Evolutionary conservation across 495 filamentous ascomycete genomes (phyloP).

Genomic region (Aspergillus carlsbadensis): DNA sequence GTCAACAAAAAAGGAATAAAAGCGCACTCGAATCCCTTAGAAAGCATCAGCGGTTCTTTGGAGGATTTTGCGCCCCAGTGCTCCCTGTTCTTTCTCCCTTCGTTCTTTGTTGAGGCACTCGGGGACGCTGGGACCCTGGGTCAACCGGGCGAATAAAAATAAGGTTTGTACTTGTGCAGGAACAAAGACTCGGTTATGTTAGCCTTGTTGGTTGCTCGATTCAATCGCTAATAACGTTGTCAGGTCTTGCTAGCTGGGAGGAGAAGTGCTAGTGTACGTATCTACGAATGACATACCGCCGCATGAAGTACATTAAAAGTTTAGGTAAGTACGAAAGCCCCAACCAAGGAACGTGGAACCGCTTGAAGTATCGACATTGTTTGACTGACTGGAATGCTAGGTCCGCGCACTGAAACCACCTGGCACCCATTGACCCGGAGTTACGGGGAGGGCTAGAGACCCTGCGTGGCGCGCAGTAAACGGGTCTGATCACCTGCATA

Average conservation of each 20-base stretch:
- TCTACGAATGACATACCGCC: conserved; percentile 12
- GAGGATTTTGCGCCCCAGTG: conserved; percentile 14
- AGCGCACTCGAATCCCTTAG: no score
- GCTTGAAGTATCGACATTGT: no score
- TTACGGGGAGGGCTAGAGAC: conserved; percentile 35
- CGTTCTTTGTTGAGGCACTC: conserved; percentile 15
- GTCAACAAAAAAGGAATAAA: no score
- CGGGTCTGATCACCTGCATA: conserved; percentile 44
- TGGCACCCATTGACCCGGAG: conserved; percentile 9
- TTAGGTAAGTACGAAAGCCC: conserved; percentile 13
- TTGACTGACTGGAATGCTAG: conserved; percentile 33
- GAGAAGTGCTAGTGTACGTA: background rate
- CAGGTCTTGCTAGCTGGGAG: background rate
- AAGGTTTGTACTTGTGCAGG: conserved; percentile 11
- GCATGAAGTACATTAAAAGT: conserved; percentile 13
- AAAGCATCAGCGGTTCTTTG: conserved; percentile 11
- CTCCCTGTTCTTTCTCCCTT: conserved; percentile 10
- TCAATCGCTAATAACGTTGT: background rate
- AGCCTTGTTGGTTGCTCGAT: background rate
- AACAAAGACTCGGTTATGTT: background rate
- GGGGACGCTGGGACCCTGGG: conserved; percentile 22
- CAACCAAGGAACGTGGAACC: background rate
- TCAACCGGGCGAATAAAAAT: no score
- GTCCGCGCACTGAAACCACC: conserved; percentile 27
- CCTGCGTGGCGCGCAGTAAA: conserved; percentile 35